Base-by-base conservation (phyloP, 139 green algal species). In the Chloropicon primus region DNA sequence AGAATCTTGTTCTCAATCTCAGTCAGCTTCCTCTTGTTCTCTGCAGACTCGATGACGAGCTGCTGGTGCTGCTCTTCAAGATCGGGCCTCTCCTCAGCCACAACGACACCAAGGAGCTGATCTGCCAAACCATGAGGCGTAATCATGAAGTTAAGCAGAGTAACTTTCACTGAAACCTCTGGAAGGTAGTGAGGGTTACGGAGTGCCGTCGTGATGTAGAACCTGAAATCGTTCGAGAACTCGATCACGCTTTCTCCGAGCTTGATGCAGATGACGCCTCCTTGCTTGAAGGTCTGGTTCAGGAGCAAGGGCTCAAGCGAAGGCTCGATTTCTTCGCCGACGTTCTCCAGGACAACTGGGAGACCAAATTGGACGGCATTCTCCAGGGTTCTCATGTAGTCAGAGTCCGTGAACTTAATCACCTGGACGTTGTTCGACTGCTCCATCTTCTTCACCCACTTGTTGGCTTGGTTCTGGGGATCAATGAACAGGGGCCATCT, bases 131-230 rank as follows among this genome's bases (percentile, higher is more conserved):
- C 82, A 22, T 84, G 77, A 1, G 53, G 25, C 2, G 82, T 86
- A 80, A 86, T 86, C 76, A 82, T 84, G 54, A 86, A 86, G 76
- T 84, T 86, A 2, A 84, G 62, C 53, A 86, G 80, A 77, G 80
- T 84, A 21, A 83, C 78, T 28, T 85, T 83, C 27, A 83, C 78
- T 1, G 78, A 75, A 1, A 71, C 78, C 75, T 86, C 82, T n/a
- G 82, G 82, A 22, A 86, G 78, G 82, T 86, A 86, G 82, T 86
- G 82, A 71, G 82, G 82, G 80, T 86, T 86, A 21, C 80, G 41
- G 0, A 84, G 27, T 24, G 76, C 27, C 2, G 82, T 84, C 17
- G 82, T 86, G 74, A 86, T 86, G 81, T 92, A 92, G 80, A 92
- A 87, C 10, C 83, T 73, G 73, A 84, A 87, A 28, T 79, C 26